Evolutionary conservation across 768 basidiomycete genomes (phyloP), one percentile per base, ranked within the genome.

Genomic region (Leccinum subgranulosum): DNA sequence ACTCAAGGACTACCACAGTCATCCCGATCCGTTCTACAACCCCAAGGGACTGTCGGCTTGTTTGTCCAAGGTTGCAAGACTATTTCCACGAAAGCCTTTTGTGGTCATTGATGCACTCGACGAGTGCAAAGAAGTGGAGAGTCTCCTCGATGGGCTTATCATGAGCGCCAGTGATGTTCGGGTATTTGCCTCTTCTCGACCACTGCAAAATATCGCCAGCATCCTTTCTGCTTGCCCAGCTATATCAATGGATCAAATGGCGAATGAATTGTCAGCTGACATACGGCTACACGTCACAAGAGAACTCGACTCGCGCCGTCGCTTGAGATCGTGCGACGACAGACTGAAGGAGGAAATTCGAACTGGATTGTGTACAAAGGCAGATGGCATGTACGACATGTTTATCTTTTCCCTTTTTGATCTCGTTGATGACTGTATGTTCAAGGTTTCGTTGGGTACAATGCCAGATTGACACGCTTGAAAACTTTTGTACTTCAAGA

Each of bases 101-200:
- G 39, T 65, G 3, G 47, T 68, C 19, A 29, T 69, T 2, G 68
- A 69, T 34, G 61, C 59, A 14, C 59, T 69, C 1, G 66, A 69
- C 17, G 68, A 69, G 14, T 69, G 67, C 28, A 55, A 53, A 19
- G 56, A 53, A 5, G 6, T 41, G 3, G 49, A 60, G 15, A 54
- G n/a, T 17, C 53, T 69, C 5, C 54, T 68, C 1, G 49, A 36
- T 0, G 57, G 56, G 15, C 59, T 69, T 11, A 7, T 53, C 27
- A 12, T 4, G 53, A 25, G 19, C 6, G 17, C 6, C 4, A 31
- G 51, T 3, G 50, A 47, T 4, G 4, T 55, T 0, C 58, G 28
- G 8, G 15, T 61, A 0, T 58, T 68, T 14, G 41, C 55, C 34
- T 59, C 67, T 0, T 54, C 49, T 34, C 59, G 64, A 7, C 52